Percentiles rank a stretch among this genome's conserved stretches.
These are phyloP conservation scores for Exophiala lecanii-corni DNA, from an alignment of 2,329 filamentous ascomycete species.

Conservation along the genomic window DNA sequence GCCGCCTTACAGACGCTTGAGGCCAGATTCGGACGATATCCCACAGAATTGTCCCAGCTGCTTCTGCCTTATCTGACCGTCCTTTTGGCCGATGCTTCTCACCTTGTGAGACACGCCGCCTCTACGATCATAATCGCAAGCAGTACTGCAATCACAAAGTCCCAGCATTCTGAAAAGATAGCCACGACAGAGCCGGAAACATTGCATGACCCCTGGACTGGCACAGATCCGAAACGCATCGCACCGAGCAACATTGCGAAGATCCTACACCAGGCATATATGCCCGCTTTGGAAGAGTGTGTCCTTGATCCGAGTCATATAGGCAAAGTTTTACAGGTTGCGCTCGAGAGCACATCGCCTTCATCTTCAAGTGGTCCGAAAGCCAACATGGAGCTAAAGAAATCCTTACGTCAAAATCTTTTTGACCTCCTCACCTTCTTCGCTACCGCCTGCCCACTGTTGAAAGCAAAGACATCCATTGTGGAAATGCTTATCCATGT, in stretches of 20 bases:
- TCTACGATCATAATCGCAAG: slow-evolving; percentile 61
- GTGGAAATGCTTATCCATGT: slow-evolving; percentile 68
- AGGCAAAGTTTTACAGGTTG: slow-evolving; percentile 56
- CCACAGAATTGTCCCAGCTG: slow-evolving; percentile 66
- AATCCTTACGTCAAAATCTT: slow-evolving; percentile 60
- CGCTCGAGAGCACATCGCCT: slow-evolving; percentile 50
- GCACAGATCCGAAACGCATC: slow-evolving; percentile 14
- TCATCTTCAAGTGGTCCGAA: slow-evolving; percentile 37
- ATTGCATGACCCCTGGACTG: slow-evolving; percentile 12
- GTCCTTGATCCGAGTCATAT: slow-evolving; percentile 73
- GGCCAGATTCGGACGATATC: slow-evolving; percentile 51
- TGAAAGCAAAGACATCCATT: slow-evolving; percentile 65
- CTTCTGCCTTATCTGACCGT: slow-evolving; percentile 76
- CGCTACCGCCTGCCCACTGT: slow-evolving; percentile 61
- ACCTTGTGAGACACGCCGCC: slow-evolving; percentile 70
- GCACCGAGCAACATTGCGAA: slow-evolving; percentile 38
- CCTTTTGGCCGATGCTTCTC: slow-evolving; percentile 70
- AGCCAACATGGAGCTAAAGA: slow-evolving; percentile 51
- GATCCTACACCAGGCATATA: slow-evolving; percentile 62
- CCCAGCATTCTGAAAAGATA: slow-evolving; percentile 32
- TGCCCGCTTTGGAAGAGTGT: slow-evolving; percentile 78
- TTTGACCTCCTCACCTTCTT: slow-evolving; percentile 72
- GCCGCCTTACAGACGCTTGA: slow-evolving; percentile 15
- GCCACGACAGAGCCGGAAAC: background rate
- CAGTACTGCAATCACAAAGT: slow-evolving; percentile 43